Evolutionary conservation across 352 stramenopile genomes (phyloP), one percentile per base, ranked within the genome.

Genomic region (Pythium apleroticum): DNA sequence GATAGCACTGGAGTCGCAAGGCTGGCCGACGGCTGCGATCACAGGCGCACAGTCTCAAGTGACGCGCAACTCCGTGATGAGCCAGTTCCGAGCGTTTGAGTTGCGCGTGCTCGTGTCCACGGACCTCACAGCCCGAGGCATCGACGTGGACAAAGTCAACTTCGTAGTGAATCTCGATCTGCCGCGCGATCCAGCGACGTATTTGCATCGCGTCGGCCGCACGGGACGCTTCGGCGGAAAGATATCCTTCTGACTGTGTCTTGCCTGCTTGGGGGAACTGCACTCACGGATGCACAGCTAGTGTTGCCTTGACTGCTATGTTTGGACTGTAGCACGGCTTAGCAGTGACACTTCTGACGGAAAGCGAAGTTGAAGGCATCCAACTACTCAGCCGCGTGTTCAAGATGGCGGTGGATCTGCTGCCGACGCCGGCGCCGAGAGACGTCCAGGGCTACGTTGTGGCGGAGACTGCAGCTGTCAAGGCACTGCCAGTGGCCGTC

Each of bases 131-230:
- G 81, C 85, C 19, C 74, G 85, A 43, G 85, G 85, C 14, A 90
- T 93, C 63, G 85, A 93, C 52, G 68, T 93, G 17, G 83, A 91
- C 35, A 78, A 75, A 37, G 85, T 93, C 50, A 91, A 91, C 49
- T 86, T 93, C 69, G 85, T 93, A 46, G 78, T 91, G 33, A 93
- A 92, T 53, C 46, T 92, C 52, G 85, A 93, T 61, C 57, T 93
- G 14, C 85, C 85, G 6, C 69, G 75, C 15, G 85, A 93, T 31
- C 83, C 83, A 20, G 83, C 81, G 35, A 93, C 85, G 55, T 92
- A 93, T 61, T 71, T 93, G 50, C 85, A 93, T 59, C 81, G 85
- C 27, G 81, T 93, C 35, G 85, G 85, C 30, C 79, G 85, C 30
- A 88, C 80, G 5, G 85, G 85, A 2, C 83, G 85, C 49, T 93